Percentiles rank a stretch among this genome's conserved stretches.
Conservation (phyloP, 176 grass and related monocot genomes). For the Hyparrhenia diplandra region DNA sequence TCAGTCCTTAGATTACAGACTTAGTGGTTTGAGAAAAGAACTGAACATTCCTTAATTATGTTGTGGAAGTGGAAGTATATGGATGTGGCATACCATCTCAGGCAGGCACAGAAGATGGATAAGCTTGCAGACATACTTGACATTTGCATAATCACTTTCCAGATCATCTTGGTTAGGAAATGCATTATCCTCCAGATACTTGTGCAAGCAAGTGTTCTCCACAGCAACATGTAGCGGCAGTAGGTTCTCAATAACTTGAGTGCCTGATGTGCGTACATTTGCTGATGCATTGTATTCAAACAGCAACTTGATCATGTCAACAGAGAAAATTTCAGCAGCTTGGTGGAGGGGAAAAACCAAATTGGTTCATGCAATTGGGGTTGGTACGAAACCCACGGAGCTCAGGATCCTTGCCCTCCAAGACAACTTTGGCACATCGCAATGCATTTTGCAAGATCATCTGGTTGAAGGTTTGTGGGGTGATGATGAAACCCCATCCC, state of each 20-base stretch:
- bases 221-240: not conserved
- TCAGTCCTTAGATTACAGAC: not conserved
- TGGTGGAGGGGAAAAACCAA: not conserved
- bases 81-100: not conserved
- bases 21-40: not conserved
- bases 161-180: not conserved
- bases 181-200: not conserved
- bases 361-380: not conserved
- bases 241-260: not conserved
- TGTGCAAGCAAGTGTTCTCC: slow-evolving; percentile 2
- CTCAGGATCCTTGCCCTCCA: not conserved
- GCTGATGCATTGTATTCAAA: not conserved
- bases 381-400: not conserved
- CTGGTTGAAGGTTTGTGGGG: not conserved
- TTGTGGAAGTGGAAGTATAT: not conserved
- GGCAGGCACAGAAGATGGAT: not conserved
- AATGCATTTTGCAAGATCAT: not conserved
- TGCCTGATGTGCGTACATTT: not conserved
- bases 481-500: not conserved
- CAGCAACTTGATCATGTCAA: slow-evolving; percentile 3
- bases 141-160: not conserved
- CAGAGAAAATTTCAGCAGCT: not conserved
- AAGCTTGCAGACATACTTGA: not conserved
- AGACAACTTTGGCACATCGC: not conserved
- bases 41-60: not conserved